phyloP scores from a whole-genome alignment of 1,284 basidiomycete species.

The Sanghuangporus baumii region DNA sequence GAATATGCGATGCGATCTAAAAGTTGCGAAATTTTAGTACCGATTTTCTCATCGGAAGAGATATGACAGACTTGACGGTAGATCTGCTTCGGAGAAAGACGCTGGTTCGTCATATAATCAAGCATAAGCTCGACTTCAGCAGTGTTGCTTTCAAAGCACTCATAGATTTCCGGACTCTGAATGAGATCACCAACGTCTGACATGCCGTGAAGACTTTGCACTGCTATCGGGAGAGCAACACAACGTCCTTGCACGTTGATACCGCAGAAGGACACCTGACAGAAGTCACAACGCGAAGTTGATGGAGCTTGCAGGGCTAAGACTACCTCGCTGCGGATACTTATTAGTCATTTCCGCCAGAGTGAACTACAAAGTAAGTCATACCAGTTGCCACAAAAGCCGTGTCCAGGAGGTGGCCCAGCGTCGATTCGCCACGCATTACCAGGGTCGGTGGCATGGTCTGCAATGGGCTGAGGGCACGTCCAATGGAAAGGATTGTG shows the following conservation, averaged over 20 bases:
- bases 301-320: slow-evolving; percentile 62
- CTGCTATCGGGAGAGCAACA: slow-evolving; percentile 45
- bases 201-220: slow-evolving; percentile 66
- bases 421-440: slow-evolving; percentile 69
- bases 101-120: slow-evolving; percentile 60
- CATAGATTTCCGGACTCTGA: slow-evolving; percentile 66
- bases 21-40: neutral
- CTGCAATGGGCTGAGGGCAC: slow-evolving; percentile 67
- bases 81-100: slow-evolving; percentile 58
- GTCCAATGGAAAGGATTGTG: slow-evolving; percentile 66
- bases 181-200: slow-evolving; percentile 63
- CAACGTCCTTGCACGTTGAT: slow-evolving; percentile 67
- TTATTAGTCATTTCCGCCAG: slow-evolving; percentile 7
- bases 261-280: slow-evolving; percentile 71
- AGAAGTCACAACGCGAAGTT: slow-evolving; percentile 75
- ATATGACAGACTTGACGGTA: slow-evolving; percentile 56
- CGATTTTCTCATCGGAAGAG: neutral
- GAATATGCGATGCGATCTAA: slow-evolving; percentile 58
- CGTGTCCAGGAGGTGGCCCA: slow-evolving; percentile 68
- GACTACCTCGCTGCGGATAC: slow-evolving; percentile 52
- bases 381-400: slow-evolving; percentile 71
- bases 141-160: slow-evolving; percentile 66
- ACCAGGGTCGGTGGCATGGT: slow-evolving; percentile 57
- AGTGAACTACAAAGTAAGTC: slow-evolving; percentile 17
- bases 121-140: slow-evolving; percentile 76